A percentile compares a stretch with the other conserved stretches of the same genome.
Conservation (phyloP, 805 yeast genomes). For the Barnettozyma siamensis region DNA sequence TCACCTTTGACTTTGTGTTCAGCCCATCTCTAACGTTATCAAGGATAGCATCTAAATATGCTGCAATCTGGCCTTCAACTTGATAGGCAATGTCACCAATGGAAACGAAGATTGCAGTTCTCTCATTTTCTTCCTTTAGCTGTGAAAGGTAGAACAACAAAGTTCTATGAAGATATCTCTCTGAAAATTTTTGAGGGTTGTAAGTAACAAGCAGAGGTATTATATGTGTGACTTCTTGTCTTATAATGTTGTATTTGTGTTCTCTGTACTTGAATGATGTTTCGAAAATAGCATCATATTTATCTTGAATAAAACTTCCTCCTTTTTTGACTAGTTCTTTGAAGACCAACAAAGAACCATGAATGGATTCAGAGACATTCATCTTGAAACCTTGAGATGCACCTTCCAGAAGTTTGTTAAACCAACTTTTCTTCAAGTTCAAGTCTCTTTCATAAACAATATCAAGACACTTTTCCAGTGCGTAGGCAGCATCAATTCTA, state of each 20-base stretch:
- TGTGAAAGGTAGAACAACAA: conserved; percentile 73
- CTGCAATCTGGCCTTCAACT: conserved; percentile 78
- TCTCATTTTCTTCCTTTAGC: conserved; percentile 69
- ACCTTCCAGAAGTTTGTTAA: conserved; percentile 59
- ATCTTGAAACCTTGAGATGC: conserved; percentile 55
- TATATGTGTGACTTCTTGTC: conserved; percentile 80
- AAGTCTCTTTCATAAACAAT: conserved; percentile 77
- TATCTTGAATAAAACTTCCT: conserved; percentile 65
- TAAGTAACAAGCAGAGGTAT: conserved; percentile 80
- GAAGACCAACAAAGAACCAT: conserved; percentile 79
- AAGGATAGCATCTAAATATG: conserved; percentile 82
- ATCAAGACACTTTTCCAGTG: conserved; percentile 69
- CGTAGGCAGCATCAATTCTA: conserved; percentile 77
- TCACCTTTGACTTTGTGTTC: conserved; percentile 39
- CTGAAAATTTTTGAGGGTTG: conserved; percentile 69
- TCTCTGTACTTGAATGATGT: conserved; percentile 69
- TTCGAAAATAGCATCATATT: conserved; percentile 73
- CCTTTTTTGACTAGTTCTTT: conserved; percentile 70
- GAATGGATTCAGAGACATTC: conserved; percentile 63
- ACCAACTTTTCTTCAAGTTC: conserved; percentile 68
- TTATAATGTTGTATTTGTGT: conserved; percentile 65
- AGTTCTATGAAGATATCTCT: conserved; percentile 73
- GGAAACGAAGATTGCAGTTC: conserved; percentile 67
- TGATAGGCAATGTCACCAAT: conserved; percentile 76
- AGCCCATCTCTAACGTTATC: conserved; percentile 80